phyloP scores from a whole-genome alignment of 2,329 filamentous ascomycete species.

The Alternaria dauci region DNA sequence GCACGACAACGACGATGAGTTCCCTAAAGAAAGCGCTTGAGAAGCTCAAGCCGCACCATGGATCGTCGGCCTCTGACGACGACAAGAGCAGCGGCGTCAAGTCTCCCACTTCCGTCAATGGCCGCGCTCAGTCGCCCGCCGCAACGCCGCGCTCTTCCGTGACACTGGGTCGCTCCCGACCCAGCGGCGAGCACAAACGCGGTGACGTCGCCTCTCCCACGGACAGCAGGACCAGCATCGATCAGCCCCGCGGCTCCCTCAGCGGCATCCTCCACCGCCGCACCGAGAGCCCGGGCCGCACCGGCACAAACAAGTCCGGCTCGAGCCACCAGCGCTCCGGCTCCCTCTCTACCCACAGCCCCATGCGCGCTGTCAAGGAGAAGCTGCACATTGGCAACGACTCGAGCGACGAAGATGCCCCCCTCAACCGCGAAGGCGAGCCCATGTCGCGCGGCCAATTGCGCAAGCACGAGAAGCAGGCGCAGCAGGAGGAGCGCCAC shows the following conservation, averaged over 20 bases:
- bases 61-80: slow-evolving; percentile 46
- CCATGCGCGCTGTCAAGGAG: slow-evolving; percentile 52
- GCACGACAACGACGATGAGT: slow-evolving; percentile 29
- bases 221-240: slow-evolving; percentile 44
- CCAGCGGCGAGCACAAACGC: slow-evolving; percentile 48
- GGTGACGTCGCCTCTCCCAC: slow-evolving; percentile 37
- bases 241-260: slow-evolving; percentile 37
- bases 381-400: slow-evolving; percentile 51
- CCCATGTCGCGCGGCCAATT: slow-evolving; percentile 60
- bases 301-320: slow-evolving; percentile 23
- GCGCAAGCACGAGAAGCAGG: slow-evolving; percentile 58
- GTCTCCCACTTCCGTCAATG: slow-evolving; percentile 41
- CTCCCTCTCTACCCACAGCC: slow-evolving; percentile 45
- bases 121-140: slow-evolving; percentile 30
- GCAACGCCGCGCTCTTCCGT: slow-evolving; percentile 41
- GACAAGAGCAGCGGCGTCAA: slow-evolving; percentile 44
- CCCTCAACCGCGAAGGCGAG: slow-evolving; percentile 60
- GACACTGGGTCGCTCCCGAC: slow-evolving; percentile 37
- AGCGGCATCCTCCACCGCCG: slow-evolving; percentile 49
- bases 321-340: slow-evolving; percentile 31
- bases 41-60: slow-evolving; percentile 53
- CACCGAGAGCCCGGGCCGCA: slow-evolving; percentile 48
- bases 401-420: slow-evolving; percentile 46
- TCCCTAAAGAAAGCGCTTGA: slow-evolving; percentile 58
- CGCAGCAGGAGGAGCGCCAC: slow-evolving; percentile 55